phyloP scores from a whole-genome alignment of 169 alveolate genomes.

The Cryptosporidium parvum region DNA sequence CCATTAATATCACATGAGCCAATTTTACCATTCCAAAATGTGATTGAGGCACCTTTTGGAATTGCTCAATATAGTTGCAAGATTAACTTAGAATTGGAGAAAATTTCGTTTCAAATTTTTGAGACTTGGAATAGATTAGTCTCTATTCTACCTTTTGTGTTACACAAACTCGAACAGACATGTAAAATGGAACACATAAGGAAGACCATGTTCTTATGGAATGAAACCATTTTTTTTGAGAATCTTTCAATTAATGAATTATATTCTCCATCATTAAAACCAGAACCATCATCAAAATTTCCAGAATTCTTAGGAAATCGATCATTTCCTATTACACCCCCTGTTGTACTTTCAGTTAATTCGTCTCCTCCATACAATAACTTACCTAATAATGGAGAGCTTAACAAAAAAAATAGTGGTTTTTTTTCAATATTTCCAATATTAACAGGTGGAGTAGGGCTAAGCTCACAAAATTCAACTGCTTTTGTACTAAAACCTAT shows the following conservation, averaged over 20 bases:
- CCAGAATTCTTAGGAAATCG: conserved; percentile 51
- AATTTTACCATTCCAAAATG: conserved; percentile 35
- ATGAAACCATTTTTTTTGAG: conserved; percentile 59
- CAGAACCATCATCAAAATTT: conserved; percentile 49
- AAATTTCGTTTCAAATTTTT: conserved; percentile 39
- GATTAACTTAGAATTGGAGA: conserved; percentile 7
- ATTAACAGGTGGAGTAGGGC: conserved; percentile 6
- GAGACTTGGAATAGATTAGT: conserved; percentile 57
- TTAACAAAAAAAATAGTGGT: conserved; percentile 31
- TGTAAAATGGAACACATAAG: conserved; percentile 71
- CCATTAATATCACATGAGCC: conserved; percentile 9
- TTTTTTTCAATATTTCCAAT: conserved; percentile 39
- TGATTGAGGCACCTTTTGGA: conserved; percentile 59
- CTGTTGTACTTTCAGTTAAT: conserved; percentile 20
- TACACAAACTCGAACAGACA: conserved; percentile 38
- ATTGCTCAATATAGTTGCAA: conserved; percentile 50
- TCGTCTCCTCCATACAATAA: conserved; percentile 21
- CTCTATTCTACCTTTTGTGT: conserved; percentile 41
- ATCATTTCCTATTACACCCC: conserved; percentile 71
- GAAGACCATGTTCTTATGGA: conserved; percentile 66
- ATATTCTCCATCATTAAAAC: conserved; percentile 40
- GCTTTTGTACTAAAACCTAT: conserved; percentile 22
- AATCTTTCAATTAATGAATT: conserved; percentile 39
- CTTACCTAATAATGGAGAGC: background rate
- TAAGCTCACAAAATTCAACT: conserved; percentile 46